Base-by-base conservation (phyloP, 805 yeast genomes). In the Starmerella gropengiesseri region DNA sequence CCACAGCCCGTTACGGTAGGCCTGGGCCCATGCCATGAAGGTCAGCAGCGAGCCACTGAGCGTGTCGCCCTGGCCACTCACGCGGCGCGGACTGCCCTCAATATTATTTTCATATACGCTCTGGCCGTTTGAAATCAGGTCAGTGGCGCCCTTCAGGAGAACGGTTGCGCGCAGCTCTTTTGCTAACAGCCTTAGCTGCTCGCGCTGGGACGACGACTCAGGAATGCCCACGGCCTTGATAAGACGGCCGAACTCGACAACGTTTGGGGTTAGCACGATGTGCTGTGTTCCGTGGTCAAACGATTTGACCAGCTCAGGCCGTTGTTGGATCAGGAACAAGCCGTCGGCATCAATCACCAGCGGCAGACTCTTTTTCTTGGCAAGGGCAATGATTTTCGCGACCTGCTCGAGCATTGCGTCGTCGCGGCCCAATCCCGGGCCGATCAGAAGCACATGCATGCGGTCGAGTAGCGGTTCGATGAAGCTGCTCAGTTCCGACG, bases 1-100 rank as follows among this genome's bases (percentile, higher is more conserved):
- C 87, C 94, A 83, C 2, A 78, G 54, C 2, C 66, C 60, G 25
- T 68, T 55, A 46, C 73, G 70, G 56, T 82, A 80, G 11, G 80
- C 78, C 19, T 70, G 57, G 5, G 81, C 75, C 94, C 94, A 89
- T 5, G 84, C 82, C 26, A 82, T 55, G 54, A 89, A 67, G 0
- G 94, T 79, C 1, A 87, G 86, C n/a, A 86, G 62, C 19, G 83
- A 66, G 0, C 98, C 98, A 0, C 89, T 74, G 30, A 91, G 60
- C 0, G 95, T 81, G 55, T 91, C 98, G 20, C 98, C 98, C 63
- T 91, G 97, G 0, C 98, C 98, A 11, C 96, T 95, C 7, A 83
- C 93, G 41, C 98, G 69, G 55, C 83, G 80, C 38, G 64, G 61
- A 6, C 91, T 78, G 1, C 97, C 96, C 13, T 59, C 54, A 25